phyloP scores from a whole-genome alignment of 306 rosid genomes.

The Ormosia emarginata region DNA sequence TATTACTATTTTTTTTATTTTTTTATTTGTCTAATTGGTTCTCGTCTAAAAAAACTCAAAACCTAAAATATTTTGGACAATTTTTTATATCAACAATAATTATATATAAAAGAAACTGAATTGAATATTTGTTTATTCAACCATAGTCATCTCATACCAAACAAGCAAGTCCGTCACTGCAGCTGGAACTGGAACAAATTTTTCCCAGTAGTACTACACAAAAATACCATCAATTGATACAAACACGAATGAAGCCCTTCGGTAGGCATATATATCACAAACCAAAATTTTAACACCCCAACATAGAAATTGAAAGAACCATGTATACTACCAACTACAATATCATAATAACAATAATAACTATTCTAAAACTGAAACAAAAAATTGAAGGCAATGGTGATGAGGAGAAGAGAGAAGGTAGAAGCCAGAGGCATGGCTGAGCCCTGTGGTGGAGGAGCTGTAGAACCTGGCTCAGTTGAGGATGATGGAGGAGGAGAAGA shows the following conservation, averaged over 20 bases:
- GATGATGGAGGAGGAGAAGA: conserved; percentile 20
- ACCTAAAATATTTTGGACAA: too few relatives aligned
- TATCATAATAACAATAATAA: neutral
- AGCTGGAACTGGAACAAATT: neutral
- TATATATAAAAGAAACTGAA: neutral
- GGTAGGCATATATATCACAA: neutral
- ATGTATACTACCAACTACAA: neutral
- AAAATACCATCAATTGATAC: too few relatives aligned
- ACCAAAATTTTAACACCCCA: neutral
- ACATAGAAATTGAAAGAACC: neutral
- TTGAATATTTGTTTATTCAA: neutral
- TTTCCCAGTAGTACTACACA: neutral
- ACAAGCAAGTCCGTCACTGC: neutral
- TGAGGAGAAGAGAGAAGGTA: conserved; percentile 12
- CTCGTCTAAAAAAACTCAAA: too few relatives aligned
- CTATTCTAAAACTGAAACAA: conserved; percentile 14
- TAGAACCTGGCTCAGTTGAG: neutral
- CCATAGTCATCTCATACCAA: neutral
- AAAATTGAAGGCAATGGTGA: conserved; percentile 11
- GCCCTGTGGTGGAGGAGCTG: conserved; percentile 22
- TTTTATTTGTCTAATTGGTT: too few relatives aligned
- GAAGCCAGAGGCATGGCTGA: conserved; percentile 17
- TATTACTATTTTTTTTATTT: too few relatives aligned
- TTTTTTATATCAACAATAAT: too few relatives aligned
- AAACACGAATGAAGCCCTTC: neutral